phyloP scores from a whole-genome alignment of 345 rosid genomes.

The Excoecaria agallocha region DNA sequence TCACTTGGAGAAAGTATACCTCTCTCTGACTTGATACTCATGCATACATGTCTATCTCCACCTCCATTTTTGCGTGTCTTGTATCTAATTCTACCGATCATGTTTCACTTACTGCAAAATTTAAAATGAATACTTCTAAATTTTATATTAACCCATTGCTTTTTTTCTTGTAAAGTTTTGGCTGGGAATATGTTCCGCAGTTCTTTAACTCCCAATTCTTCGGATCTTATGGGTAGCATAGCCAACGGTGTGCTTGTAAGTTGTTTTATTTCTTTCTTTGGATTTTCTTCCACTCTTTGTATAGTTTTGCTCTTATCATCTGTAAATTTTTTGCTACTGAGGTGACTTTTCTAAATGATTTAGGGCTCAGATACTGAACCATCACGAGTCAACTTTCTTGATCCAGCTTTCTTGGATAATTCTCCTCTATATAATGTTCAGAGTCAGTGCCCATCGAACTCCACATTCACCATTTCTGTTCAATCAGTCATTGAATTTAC shows the following conservation, averaged over 20 bases:
- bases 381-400: slow-evolving; percentile 40
- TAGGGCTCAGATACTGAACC: slow-evolving; percentile 67
- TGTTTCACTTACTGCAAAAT: neutral
- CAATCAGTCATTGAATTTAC: slow-evolving; percentile 9
- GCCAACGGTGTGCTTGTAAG: slow-evolving; percentile 57
- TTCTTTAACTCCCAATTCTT: slow-evolving; percentile 36
- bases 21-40: neutral
- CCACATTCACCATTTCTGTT: slow-evolving; percentile 38
- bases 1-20: slow-evolving; percentile 61
- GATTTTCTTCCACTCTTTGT: neutral
- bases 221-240: slow-evolving; percentile 35
- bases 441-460: slow-evolving; percentile 44
- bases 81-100: neutral
- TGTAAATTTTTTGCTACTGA: slow-evolving; percentile 4
- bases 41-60: slow-evolving; percentile 2
- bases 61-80: slow-evolving; percentile 9
- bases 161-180: slow-evolving; percentile 46
- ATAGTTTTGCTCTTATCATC: slow-evolving; percentile 5
- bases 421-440: slow-evolving; percentile 59
- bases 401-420: slow-evolving; percentile 51
- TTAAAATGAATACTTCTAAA: neutral
- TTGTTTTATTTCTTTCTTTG: slow-evolving; percentile 18
- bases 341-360: slow-evolving; percentile 28
- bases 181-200: slow-evolving; percentile 46
- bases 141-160: neutral